Percentiles rank a stretch among this genome's conserved stretches.
Conservation (phyloP, 331 rosid species). For the Prunus yedoensis region DNA sequence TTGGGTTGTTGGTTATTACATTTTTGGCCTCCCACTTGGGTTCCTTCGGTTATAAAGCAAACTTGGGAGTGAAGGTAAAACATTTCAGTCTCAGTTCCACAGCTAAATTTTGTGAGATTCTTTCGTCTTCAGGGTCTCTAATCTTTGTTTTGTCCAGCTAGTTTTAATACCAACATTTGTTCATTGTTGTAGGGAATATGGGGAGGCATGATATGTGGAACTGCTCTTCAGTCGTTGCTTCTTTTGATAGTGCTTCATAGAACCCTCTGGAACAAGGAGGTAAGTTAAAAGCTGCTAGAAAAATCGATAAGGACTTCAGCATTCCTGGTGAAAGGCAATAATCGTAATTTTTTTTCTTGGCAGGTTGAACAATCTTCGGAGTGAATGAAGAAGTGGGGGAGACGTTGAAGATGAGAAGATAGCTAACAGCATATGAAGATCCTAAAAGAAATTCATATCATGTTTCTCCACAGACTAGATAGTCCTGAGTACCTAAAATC, state of each 20-base stretch:
- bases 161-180: not conserved
- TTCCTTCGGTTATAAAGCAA: slow-evolving; percentile 55
- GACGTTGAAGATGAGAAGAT: slow-evolving; percentile 30
- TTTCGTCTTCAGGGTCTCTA: not conserved
- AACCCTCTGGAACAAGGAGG: slow-evolving; percentile 78
- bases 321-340: too few relatives aligned
- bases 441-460: not conserved
- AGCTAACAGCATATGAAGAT: not conserved
- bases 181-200: slow-evolving; percentile 57
- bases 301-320: too few relatives aligned
- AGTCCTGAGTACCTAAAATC: not conserved
- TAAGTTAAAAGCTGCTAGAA: not conserved
- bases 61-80: slow-evolving; percentile 67
- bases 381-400: slow-evolving; percentile 76
- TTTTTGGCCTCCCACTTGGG: slow-evolving; percentile 89
- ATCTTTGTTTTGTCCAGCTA: too few relatives aligned
- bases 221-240: slow-evolving; percentile 55
- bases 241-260: slow-evolving; percentile 44
- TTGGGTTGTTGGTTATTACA: slow-evolving; percentile 60
- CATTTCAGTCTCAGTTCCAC: not conserved
- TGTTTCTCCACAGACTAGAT: not conserved
- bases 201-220: slow-evolving; percentile 73
- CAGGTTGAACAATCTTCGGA: slow-evolving; percentile 64
- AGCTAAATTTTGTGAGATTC: not conserved
- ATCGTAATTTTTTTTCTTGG: not conserved